Percentiles rank a stretch among this genome's conserved stretches.
Conservation (phyloP, 805 yeast species). For the Myxozyma sirexii region DNA sequence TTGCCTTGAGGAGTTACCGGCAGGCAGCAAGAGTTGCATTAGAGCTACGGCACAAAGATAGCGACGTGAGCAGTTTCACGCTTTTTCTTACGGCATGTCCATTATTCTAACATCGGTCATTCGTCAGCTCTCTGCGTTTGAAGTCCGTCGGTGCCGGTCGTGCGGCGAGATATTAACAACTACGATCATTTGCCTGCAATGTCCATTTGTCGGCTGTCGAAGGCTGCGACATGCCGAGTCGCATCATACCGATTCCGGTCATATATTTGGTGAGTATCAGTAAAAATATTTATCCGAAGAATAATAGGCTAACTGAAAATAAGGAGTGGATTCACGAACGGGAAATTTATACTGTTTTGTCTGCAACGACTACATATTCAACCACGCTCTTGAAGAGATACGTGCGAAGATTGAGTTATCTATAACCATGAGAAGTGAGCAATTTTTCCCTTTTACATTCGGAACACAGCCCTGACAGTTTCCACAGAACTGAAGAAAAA, state of each 20-base stretch:
- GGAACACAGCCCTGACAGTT: not conserved
- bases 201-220: conserved; percentile 35
- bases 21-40: conserved; percentile 33
- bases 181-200: conserved; percentile 35
- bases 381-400: conserved; percentile 57
- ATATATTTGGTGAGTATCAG: conserved; percentile 33
- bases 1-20: conserved; percentile 33
- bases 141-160: conserved; percentile 28
- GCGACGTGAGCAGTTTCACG: conserved; percentile 10
- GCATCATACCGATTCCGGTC: conserved; percentile 34
- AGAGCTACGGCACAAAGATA: conserved; percentile 16
- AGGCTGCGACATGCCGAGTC: conserved; percentile 29
- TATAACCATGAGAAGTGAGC: not conserved
- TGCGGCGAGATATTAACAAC: conserved; percentile 35
- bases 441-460: not conserved
- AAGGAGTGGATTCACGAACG: conserved; percentile 65
- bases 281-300: not conserved
- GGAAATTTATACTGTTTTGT: conserved; percentile 77
- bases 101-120: not conserved
- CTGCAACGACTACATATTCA: conserved; percentile 73
- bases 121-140: conserved; percentile 19
- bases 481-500: conserved; percentile 11
- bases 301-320: not conserved
- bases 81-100: not conserved
- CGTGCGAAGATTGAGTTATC: conserved; percentile 1